Percentiles rank a stretch among this genome's conserved stretches.
Conservation (phyloP, 2,329 filamentous ascomycete genomes). For the Aspergillus latus region DNA sequence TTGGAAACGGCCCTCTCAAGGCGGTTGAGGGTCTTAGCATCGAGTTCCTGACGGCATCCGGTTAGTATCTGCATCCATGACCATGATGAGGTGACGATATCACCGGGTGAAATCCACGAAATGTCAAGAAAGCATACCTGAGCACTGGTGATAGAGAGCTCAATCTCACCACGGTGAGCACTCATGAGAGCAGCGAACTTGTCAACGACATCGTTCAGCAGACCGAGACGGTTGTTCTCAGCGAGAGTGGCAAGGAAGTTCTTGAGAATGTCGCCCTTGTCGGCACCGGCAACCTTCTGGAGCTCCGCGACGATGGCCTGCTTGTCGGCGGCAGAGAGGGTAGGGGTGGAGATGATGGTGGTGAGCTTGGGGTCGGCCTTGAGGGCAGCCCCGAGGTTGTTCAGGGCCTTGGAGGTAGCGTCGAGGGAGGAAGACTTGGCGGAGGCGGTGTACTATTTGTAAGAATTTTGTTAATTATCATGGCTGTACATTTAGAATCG, state of each 20-base stretch:
- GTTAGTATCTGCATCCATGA: neutral
- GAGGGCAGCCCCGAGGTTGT: conserved; percentile 68
- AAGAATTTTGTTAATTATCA: conserved; percentile 15
- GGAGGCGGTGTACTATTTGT: conserved; percentile 83
- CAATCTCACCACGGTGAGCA: conserved; percentile 86
- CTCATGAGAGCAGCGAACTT: conserved; percentile 89
- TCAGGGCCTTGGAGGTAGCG: conserved; percentile 75
- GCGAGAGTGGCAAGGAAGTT: conserved; percentile 90
- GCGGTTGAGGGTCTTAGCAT: conserved; percentile 79
- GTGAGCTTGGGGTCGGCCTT: conserved; percentile 80
- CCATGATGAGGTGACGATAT: neutral
- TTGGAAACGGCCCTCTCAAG: conserved; percentile 87
- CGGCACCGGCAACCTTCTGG: conserved; percentile 72
- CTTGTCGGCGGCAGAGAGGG: conserved; percentile 78
- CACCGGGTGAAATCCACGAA: neutral
- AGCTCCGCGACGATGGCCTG: conserved; percentile 81
- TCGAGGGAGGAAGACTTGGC: conserved; percentile 86
- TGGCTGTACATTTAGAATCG: neutral
- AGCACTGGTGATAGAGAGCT: conserved; percentile 88
- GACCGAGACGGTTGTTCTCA: conserved; percentile 90
- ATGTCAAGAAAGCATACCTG: conserved; percentile 56
- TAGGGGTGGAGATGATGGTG: conserved; percentile 74
- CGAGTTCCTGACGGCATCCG: conserved; percentile 64
- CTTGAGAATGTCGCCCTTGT: conserved; percentile 79
- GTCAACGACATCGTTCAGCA: conserved; percentile 76